Base-by-base conservation (phyloP, 805 yeast species). In the Suhomyces kilbournensis region DNA sequence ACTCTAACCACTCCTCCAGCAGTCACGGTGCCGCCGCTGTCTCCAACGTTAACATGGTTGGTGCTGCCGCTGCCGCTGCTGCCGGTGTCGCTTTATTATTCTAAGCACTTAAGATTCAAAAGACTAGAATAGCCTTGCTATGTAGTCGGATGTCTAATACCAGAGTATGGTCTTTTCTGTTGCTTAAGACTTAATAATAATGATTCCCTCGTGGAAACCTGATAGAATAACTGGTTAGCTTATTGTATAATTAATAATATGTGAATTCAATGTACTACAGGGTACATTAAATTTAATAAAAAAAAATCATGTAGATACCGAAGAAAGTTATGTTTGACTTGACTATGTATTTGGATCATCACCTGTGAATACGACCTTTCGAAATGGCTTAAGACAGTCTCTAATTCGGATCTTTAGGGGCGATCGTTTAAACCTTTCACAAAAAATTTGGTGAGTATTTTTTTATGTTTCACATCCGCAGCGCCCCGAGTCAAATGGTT, bases 81-180 rank as follows among this genome's bases (percentile, higher is more conserved):
- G 60, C 57, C 34, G 69, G 68, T 63, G 67, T 63, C 51, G 68
- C 68, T 59, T 62, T 65, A 65, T 63, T 65, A 63, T 60, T 65
- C 62, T 65, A 64, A 63, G 60, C 30, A 19, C 19, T 19, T 22
- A 35, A 46, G 48, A 25, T n/a, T 35, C 15, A n/a, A 15, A 34
- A 17, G 23, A 17, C 9, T 10, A 34, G 42, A 1, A 19, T 38
- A 19, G 20, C 23, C 14, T 19, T 17, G 23, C 42, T 38, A 17
- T 19, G 23, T 17, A 7, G 23, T 35, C 42, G 26, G n/a, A 38
- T 9, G 42, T 19, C 42, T 10, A 43, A 42, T 42, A 30, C 48
- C 28, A 25, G 28, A 9, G 25, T 40, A 7, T 32, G 48, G 43
- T 49, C 47, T n/a, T 46, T 34, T 26, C 42, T 23, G 48, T 26